A percentile compares a stretch with the other conserved stretches of the same genome.
These are phyloP conservation scores for Cladobotryum protrusum DNA, from an alignment of 2,329 filamentous ascomycete genomes.

Conservation along the genomic window DNA sequence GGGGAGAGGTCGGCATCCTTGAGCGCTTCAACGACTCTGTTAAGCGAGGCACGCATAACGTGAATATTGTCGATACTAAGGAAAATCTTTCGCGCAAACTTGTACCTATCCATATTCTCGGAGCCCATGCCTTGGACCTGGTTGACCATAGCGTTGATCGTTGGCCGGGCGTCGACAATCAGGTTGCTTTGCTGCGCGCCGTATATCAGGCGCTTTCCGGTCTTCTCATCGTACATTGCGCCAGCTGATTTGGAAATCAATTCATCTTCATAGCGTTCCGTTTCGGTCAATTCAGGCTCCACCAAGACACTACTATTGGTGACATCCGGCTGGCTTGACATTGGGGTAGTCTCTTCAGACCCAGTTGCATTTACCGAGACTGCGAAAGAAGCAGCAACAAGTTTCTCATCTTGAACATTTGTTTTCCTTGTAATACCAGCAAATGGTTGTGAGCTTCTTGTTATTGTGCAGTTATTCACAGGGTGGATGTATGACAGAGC, in stretches of 20 bases:
- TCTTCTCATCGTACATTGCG: constrained; percentile 49
- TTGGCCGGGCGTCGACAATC: constrained; percentile 92
- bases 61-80: constrained; percentile 98
- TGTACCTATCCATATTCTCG: constrained; percentile 97
- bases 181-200: constrained; percentile 90
- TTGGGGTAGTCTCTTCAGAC: constrained; percentile 29
- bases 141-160: constrained; percentile 90
- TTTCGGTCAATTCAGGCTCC: constrained; percentile 50
- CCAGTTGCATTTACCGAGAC: constrained; percentile 24
- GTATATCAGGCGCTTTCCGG: constrained; percentile 63
- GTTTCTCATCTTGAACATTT: constrained; percentile 91
- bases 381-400: constrained; percentile 85
- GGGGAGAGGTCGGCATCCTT: constrained; percentile 88
- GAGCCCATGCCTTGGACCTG: constrained; percentile 89
- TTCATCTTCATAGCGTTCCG: constrained; percentile 64
- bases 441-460: constrained; percentile 85
- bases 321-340: constrained; percentile 46
- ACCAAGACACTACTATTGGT: constrained; percentile 24
- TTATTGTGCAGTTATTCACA: constrained; percentile 94
- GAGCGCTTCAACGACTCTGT: constrained; percentile 79
- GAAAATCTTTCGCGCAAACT: constrained; percentile 83
- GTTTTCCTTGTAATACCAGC: constrained; percentile 81
- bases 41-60: constrained; percentile 88
- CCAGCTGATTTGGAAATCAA: constrained; percentile 40
- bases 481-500: constrained; percentile 91